Conservation (phyloP, 2,329 filamentous ascomycete species). For the Fusarium sp. region DNA sequence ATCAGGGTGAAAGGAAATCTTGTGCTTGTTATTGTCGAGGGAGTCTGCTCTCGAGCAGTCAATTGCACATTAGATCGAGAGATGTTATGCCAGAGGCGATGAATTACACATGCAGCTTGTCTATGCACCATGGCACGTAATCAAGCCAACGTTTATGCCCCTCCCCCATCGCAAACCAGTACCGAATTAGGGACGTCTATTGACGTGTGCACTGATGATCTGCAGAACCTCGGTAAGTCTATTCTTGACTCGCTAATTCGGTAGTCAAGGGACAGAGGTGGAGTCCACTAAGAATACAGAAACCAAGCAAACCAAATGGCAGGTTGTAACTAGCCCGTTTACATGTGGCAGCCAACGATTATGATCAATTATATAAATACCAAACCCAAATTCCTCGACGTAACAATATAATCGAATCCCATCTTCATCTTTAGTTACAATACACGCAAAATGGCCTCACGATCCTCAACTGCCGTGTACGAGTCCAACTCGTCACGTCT, state of each 20-base stretch:
- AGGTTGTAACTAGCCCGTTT: background rate
- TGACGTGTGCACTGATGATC: background rate
- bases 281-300: background rate
- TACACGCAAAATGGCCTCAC: background rate
- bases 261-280: background rate
- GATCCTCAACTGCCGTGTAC: background rate
- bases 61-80: too few species aligned
- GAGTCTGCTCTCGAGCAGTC: too few species aligned
- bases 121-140: background rate
- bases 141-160: background rate
- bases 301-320: background rate
- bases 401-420: background rate
- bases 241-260: background rate
- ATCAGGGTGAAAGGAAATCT: background rate
- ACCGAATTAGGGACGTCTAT: background rate
- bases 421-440: background rate
- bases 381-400: background rate
- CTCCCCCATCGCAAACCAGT: conserved; percentile 3
- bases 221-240: background rate
- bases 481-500: background rate
- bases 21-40: too few species aligned
- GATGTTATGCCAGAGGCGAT: too few species aligned
- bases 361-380: background rate
- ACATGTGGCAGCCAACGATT: background rate
- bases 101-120: background rate